phyloP scores from a whole-genome alignment of 192 early-diverging fungal species.

The Coemansia sp. region DNA sequence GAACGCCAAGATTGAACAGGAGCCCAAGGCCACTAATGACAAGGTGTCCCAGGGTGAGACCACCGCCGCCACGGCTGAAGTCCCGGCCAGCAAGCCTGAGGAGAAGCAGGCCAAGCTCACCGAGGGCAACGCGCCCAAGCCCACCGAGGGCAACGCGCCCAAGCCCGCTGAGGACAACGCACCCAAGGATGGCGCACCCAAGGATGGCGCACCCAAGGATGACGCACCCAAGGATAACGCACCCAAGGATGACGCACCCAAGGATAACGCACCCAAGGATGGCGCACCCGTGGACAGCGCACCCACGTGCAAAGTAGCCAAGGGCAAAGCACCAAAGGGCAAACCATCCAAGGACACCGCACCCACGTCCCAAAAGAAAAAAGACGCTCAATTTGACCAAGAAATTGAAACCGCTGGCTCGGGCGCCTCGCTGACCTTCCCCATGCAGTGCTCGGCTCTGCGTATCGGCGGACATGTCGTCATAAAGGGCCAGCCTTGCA shows the following conservation, averaged over 20 bases:
- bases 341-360: background rate
- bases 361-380: background rate
- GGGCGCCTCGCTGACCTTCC: constrained; percentile 92
- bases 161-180: too few relatives aligned
- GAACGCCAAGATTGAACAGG: constrained; percentile 60
- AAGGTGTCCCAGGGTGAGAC: constrained; percentile 93
- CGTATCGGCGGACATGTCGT: constrained; percentile 98
- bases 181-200: too few relatives aligned
- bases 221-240: background rate
- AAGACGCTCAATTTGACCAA: constrained; percentile 10
- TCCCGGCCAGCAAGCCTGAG: background rate
- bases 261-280: background rate
- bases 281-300: background rate
- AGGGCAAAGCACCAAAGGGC: background rate
- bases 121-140: too few relatives aligned
- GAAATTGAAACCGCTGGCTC: constrained; percentile 19
- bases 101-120: background rate
- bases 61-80: constrained; percentile 76
- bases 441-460: constrained; percentile 99
- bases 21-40: constrained; percentile 63
- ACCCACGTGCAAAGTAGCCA: background rate
- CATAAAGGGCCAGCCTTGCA: constrained; percentile 99
- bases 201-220: background rate
- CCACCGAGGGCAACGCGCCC: too few relatives aligned
- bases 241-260: background rate